phyloP scores from a whole-genome alignment of 371 early-diverging fungal species.

The Batrachochytrium dendrobatidis region DNA sequence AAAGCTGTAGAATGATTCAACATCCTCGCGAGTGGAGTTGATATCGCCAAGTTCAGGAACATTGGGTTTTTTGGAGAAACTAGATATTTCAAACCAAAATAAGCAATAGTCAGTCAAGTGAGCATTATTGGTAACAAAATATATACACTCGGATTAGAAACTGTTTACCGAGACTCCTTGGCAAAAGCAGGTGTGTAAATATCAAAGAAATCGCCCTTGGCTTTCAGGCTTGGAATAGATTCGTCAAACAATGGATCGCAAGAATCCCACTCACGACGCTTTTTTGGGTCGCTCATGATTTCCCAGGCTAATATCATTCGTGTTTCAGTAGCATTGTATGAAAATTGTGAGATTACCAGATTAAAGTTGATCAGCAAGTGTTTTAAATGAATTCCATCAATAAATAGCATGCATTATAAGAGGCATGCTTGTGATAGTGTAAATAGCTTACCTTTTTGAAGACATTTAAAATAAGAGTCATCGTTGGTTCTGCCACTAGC shows the following conservation, averaged over 20 bases:
- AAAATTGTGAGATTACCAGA: constrained; percentile 7
- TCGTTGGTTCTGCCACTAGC: constrained; percentile 61
- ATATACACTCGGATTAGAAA: background rate
- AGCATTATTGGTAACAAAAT: too few relatives aligned
- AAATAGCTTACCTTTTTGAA: constrained; percentile 67
- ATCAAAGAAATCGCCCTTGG: constrained; percentile 81
- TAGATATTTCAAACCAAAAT: constrained; percentile 19
- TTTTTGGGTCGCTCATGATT: constrained; percentile 82
- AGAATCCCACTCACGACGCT: constrained; percentile 95
- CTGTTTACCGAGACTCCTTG: constrained; percentile 64
- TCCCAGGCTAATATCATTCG: constrained; percentile 80
- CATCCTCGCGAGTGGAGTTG: constrained; percentile 64
- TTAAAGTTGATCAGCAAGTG: too few relatives aligned
- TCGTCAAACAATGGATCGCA: constrained; percentile 74
- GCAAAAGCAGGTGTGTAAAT: constrained; percentile 83
- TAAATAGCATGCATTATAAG: too few relatives aligned
- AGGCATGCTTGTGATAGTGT: too few relatives aligned
- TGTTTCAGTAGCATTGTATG: background rate
- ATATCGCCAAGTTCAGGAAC: constrained; percentile 76
- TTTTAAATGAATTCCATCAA: too few relatives aligned
- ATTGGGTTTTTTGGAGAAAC: constrained; percentile 79
- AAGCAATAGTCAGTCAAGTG: too few relatives aligned
- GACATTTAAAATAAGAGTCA: constrained; percentile 97
- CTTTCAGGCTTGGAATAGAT: constrained; percentile 57
- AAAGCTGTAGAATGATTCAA: constrained; percentile 94